phyloP scores from a whole-genome alignment of 2,329 filamentous ascomycete species.

The Dactylellina haptotyla region DNA sequence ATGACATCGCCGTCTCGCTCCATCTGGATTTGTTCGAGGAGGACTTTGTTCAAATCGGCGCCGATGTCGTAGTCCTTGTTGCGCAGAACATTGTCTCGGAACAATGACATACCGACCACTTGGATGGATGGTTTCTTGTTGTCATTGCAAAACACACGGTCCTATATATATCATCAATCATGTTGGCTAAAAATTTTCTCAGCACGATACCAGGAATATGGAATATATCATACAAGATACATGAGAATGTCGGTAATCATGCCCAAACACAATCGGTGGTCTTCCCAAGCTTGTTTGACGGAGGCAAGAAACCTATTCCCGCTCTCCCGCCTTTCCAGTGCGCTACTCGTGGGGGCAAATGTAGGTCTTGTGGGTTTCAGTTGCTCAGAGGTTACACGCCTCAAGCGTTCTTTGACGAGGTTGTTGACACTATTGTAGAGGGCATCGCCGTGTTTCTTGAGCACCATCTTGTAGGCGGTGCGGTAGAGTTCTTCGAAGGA shows the following conservation, averaged over 20 bases:
- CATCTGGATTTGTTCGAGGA: conserved; percentile 91
- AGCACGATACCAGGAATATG: conserved; percentile 61
- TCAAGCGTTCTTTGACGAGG: conserved; percentile 85
- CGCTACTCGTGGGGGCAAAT: conserved; percentile 71
- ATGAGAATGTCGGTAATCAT: conserved; percentile 97
- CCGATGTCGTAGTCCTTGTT: conserved; percentile 69
- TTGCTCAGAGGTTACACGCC: conserved; percentile 74
- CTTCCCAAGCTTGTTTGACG: conserved; percentile 81
- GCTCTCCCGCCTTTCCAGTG: conserved; percentile 79
- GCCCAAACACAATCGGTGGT: conserved; percentile 91
- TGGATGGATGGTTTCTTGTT: conserved; percentile 81
- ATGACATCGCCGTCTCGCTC: conserved; percentile 90
- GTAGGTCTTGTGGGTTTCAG: conserved; percentile 75
- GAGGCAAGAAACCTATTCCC: conserved; percentile 84
- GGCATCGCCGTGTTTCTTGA: conserved; percentile 83
- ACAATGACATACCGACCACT: conserved; percentile 83
- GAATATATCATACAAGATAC: conserved; percentile 72
- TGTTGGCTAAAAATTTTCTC: background rate
- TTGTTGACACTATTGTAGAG: conserved; percentile 82
- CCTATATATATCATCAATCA: conserved; percentile 63
- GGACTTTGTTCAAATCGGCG: conserved; percentile 79
- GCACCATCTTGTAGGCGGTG: conserved; percentile 89
- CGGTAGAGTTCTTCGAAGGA: conserved; percentile 97
- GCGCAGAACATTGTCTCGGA: conserved; percentile 83
- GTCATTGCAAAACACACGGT: conserved; percentile 82